A percentile compares a stretch with the other conserved stretches of the same genome.
Evolutionary conservation across 2,329 filamentous ascomycete species (phyloP).

Genomic region (Phyllosticta citribraziliensis): DNA sequence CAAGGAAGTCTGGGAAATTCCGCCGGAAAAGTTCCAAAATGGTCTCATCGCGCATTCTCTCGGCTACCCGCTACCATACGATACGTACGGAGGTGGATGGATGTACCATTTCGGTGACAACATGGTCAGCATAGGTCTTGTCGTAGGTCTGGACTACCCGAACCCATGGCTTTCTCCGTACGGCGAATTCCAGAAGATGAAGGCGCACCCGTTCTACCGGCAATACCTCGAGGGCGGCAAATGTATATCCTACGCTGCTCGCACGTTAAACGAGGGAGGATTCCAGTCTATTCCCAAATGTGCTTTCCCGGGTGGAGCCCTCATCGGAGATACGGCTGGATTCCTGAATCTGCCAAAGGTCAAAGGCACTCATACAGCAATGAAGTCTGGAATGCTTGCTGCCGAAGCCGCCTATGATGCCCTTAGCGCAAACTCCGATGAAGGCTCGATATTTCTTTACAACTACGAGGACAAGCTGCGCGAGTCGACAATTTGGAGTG

Average conservation of each 20-base stretch:
- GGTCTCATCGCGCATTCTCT: constrained; percentile 81
- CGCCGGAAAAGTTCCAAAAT: constrained; percentile 82
- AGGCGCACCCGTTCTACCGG: constrained; percentile 88
- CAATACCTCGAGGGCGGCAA: constrained; percentile 87
- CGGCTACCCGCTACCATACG: constrained; percentile 78
- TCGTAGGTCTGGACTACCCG: constrained; percentile 87
- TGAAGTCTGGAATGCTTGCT: constrained; percentile 94
- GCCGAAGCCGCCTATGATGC: constrained; percentile 83
- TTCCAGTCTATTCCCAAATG: constrained; percentile 98
- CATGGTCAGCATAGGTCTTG: constrained; percentile 81
- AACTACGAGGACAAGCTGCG: constrained; percentile 88
- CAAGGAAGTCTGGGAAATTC: constrained; percentile 96
- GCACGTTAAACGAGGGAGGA: constrained; percentile 85
- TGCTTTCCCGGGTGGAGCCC: constrained; percentile 86
- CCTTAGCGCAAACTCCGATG: constrained; percentile 35
- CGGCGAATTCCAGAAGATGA: constrained; percentile 95
- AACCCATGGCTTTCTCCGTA: constrained; percentile 97
- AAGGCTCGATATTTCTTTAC: constrained; percentile 77
- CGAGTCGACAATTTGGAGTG: constrained; percentile 82
- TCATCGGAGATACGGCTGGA: constrained; percentile 92
- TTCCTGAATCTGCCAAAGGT: constrained; percentile 98
- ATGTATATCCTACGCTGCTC: constrained; percentile 91
- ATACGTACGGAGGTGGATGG: constrained; percentile 94
- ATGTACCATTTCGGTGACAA: constrained; percentile 99
- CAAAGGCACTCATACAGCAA: constrained; percentile 95